Percentiles rank a stretch among this genome's conserved stretches.
Conservation (phyloP, 176 grass and related monocot genomes). For the Oryza punctata region DNA sequence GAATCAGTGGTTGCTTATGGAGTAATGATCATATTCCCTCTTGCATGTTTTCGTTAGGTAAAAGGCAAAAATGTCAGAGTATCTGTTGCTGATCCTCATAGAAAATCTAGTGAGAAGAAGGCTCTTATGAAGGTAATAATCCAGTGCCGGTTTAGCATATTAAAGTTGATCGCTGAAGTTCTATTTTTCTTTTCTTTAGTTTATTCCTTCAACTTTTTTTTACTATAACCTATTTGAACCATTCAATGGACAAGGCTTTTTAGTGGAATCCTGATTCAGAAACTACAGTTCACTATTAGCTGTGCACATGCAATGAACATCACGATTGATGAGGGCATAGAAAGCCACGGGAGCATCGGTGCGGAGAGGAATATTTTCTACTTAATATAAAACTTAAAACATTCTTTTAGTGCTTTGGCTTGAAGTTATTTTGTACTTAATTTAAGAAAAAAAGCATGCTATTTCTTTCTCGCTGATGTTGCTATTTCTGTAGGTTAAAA, state of each 20-base stretch:
- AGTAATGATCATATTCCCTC: constrained; percentile 21
- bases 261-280: background rate
- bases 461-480: constrained; percentile 24
- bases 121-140: constrained; percentile 55
- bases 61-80: constrained; percentile 68
- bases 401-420: constrained; percentile 6
- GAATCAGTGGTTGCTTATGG: constrained; percentile 18
- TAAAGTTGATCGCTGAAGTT: constrained; percentile 3
- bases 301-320: background rate
- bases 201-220: background rate
- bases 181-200: background rate
- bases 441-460: background rate
- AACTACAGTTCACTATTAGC: background rate
- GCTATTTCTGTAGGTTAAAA: constrained; percentile 60
- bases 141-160: constrained; percentile 8
- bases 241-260: constrained; percentile 7
- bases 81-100: constrained; percentile 52
- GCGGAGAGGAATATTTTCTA: too few relatives aligned
- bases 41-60: constrained; percentile 62
- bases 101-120: constrained; percentile 51
- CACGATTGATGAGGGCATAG: too few relatives aligned
- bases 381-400: too few relatives aligned
- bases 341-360: too few relatives aligned
- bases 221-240: background rate
- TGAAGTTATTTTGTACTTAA: constrained; percentile 19